Percentiles rank a stretch among this genome's conserved stretches.
phyloP scores from a whole-genome alignment of 768 basidiomycete genomes.

The Naganishia randhawae region DNA sequence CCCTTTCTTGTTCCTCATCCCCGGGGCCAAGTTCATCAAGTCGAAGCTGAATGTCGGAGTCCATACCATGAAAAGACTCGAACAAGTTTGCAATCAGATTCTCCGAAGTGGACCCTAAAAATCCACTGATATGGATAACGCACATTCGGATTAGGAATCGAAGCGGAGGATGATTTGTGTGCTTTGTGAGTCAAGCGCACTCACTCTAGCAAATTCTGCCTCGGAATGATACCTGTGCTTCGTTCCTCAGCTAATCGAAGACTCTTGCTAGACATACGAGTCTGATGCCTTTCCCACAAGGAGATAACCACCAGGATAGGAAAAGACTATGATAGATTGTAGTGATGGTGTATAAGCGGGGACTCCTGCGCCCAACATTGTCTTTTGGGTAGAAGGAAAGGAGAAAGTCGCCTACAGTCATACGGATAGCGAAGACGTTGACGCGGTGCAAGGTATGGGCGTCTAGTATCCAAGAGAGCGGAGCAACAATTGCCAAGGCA shows the following conservation, averaged over 20 bases:
- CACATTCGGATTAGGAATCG: not conserved
- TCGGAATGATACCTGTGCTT: not conserved
- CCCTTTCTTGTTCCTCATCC: not conserved
- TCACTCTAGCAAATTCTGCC: conserved; percentile 1
- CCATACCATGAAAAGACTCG: conserved; percentile 4
- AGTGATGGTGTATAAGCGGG: not conserved
- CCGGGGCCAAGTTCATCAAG: conserved; percentile 4
- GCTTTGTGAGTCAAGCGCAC: not conserved
- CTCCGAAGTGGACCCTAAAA: conserved; percentile 10
- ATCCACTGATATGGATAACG: not conserved
- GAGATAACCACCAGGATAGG: conserved; percentile 3
- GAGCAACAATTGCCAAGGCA: conserved; percentile 75
- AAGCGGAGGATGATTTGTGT: too few species aligned
- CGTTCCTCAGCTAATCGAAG: not conserved
- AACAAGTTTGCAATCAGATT: conserved; percentile 17
- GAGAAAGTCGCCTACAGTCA: conserved; percentile 54
- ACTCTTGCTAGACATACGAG: conserved; percentile 8
- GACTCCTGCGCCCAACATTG: not conserved
- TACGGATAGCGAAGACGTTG: conserved; percentile 79
- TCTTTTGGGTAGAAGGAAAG: not conserved
- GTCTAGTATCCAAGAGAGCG: conserved; percentile 68
- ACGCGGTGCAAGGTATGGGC: conserved; percentile 74
- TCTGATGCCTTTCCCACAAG: conserved; percentile 12
- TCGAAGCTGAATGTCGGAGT: conserved; percentile 15
- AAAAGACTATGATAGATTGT: not conserved